Conservation (phyloP, 208 protist species). For the Zelonia costaricensis region DNA sequence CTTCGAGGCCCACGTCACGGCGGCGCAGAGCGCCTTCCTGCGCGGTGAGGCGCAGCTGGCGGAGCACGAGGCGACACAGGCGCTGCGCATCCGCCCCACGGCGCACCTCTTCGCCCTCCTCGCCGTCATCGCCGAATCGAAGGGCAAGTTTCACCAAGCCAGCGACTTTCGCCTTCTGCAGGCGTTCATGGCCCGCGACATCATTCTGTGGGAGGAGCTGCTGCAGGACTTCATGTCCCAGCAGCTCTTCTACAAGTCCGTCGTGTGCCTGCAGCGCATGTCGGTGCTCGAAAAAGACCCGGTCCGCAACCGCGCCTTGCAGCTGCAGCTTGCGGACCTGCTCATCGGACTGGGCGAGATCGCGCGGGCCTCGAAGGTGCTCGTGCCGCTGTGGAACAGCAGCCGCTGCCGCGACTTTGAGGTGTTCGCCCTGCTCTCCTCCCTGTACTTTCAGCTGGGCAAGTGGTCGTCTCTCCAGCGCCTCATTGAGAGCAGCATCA, state of each 20-base stretch:
- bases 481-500: conserved; percentile 80
- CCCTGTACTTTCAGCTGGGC: conserved; percentile 87
- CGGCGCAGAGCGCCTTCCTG: conserved; percentile 72
- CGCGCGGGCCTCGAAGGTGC: conserved; percentile 58
- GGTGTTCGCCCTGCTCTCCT: conserved; percentile 85
- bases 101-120: conserved; percentile 84
- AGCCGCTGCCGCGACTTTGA: conserved; percentile 85
- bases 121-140: conserved; percentile 77
- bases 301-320: conserved; percentile 67
- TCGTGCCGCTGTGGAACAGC: conserved; percentile 78
- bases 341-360: conserved; percentile 86
- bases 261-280: conserved; percentile 84
- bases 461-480: conserved; percentile 81
- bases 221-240: conserved; percentile 84
- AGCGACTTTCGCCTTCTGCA: conserved; percentile 88
- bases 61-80: conserved; percentile 63
- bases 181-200: conserved; percentile 81
- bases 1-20: conserved; percentile 70
- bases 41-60: conserved; percentile 54
- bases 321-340: conserved; percentile 85
- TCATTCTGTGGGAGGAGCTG: conserved; percentile 83
- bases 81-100: conserved; percentile 80
- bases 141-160: conserved; percentile 78
- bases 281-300: conserved; percentile 66
- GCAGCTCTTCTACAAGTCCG: conserved; percentile 85